Conservation (phyloP, 306 rosid genomes). For the Vigna unguiculata region DNA sequence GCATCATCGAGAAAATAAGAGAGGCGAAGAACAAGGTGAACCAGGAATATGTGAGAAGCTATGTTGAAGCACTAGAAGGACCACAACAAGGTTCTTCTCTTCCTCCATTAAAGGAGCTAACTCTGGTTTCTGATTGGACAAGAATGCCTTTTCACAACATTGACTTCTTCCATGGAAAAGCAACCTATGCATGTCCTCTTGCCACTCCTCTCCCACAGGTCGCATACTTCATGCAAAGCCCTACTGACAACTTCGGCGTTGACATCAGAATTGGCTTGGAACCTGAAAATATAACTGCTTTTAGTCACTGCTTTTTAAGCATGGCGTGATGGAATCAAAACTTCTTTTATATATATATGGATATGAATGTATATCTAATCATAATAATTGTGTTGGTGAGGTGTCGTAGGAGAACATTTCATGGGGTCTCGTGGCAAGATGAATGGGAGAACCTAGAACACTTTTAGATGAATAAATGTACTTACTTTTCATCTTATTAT, state of each 20-base stretch:
- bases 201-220: constrained; percentile 67
- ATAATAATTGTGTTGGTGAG: neutral
- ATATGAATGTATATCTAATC: neutral
- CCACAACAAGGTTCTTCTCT: constrained; percentile 52
- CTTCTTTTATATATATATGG: neutral
- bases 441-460: neutral
- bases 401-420: neutral
- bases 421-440: neutral
- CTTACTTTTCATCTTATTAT: neutral
- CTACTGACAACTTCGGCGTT: constrained; percentile 48
- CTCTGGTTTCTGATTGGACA: constrained; percentile 84
- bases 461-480: neutral
- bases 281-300: constrained; percentile 46
- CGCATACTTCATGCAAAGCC: constrained; percentile 70
- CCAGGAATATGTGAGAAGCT: constrained; percentile 60
- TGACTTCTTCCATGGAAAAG: constrained; percentile 56
- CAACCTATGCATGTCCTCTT: constrained; percentile 67
- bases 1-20: constrained; percentile 59
- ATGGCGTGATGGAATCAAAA: neutral
- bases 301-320: constrained; percentile 51
- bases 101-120: constrained; percentile 74
- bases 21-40: constrained; percentile 63
- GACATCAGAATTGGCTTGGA: constrained; percentile 68
- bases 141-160: constrained; percentile 76
- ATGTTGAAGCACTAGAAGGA: constrained; percentile 62